Evolutionary conservation across 306 rosid genomes (phyloP), one percentile per base, ranked within the genome.

Genomic region (Fagus sylvatica): DNA sequence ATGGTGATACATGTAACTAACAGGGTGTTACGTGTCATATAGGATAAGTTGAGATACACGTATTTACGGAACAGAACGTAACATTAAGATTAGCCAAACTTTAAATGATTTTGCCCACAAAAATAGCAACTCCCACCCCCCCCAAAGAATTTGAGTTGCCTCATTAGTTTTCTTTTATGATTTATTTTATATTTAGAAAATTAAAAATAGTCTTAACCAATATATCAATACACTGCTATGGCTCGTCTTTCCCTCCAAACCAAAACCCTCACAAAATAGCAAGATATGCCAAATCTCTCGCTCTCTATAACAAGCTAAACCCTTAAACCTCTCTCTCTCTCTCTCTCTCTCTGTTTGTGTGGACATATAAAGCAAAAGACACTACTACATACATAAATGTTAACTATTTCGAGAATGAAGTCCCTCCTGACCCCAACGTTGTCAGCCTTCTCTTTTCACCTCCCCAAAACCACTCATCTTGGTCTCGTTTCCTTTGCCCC

Each of bases 361-460:
- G 28, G 28, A 22, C 28, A 5, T 19, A 11, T 2, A 12, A 6
- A 3, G 78, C 74, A 28, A 61, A 62, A 53, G 28, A 22, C 51
- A 0, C 51, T 10, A 12, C 51, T 43, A 10, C 49, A 46, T 15
- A 46, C 51, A 10, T 64, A 42, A 33, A 85, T 85, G 87, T 36
- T 39, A 12, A 67, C 80, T 69, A 75, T 77, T 62, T 71, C 85
- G 4, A 87, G 59, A 74, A 93, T 92, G 98, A 89, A 87, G 85
- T 71, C 83, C 59, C 78, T 95, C 36, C 57, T 87, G 36, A 80
- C 77, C 74, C 89, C 88, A 39, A 87, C 85, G 78, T 66, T 86
- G 34, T 84, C 88, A 66, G 36, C 89, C 85, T 78, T 82, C 12
- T 78, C 86, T 39, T 65, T 87, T 71, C 71, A 73, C 67, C 80